These are phyloP conservation scores for Priceomyces haplophilus DNA, from an alignment of 805 yeast species.

Conservation along the genomic window DNA sequence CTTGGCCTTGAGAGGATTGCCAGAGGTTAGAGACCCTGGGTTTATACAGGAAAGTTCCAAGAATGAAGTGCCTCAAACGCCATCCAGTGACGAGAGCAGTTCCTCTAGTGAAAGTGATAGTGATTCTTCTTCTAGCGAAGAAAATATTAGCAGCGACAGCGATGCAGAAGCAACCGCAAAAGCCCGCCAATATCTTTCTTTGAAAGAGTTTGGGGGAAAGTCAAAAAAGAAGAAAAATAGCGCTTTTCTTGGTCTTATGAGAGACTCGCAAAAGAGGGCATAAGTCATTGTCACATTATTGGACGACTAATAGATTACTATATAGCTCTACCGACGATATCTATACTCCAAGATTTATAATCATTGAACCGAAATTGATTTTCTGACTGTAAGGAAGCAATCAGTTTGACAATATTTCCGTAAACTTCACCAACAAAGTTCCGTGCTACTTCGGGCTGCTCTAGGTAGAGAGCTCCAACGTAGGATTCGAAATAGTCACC, in stretches of 20 bases:
- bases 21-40: constrained; percentile 55
- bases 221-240: constrained; percentile 14
- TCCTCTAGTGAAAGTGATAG: constrained; percentile 11
- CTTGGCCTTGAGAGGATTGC: constrained; percentile 61
- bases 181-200: constrained; percentile 2
- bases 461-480: constrained; percentile 39
- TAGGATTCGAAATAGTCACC: constrained; percentile 43
- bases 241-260: constrained; percentile 31
- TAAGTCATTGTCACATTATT: neutral
- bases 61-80: constrained; percentile 1
- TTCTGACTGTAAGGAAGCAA: constrained; percentile 8
- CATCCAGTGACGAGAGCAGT: constrained; percentile 6
- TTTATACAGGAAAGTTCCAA: neutral
- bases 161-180: constrained; percentile 7
- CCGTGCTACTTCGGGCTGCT: constrained; percentile 35
- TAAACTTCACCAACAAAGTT: constrained; percentile 32
- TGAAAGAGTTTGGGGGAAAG: neutral
- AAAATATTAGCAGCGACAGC: constrained; percentile 10
- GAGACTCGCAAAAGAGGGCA: constrained; percentile 19
- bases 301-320: constrained; percentile 1
- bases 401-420: constrained; percentile 27
- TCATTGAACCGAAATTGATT: constrained; percentile 5
- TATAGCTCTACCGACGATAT: constrained; percentile 31
- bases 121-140: constrained; percentile 13
- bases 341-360: constrained; percentile 31